Evolutionary conservation across 2,329 filamentous ascomycete genomes (phyloP).

Genomic region (Fusarium subglutinans): DNA sequence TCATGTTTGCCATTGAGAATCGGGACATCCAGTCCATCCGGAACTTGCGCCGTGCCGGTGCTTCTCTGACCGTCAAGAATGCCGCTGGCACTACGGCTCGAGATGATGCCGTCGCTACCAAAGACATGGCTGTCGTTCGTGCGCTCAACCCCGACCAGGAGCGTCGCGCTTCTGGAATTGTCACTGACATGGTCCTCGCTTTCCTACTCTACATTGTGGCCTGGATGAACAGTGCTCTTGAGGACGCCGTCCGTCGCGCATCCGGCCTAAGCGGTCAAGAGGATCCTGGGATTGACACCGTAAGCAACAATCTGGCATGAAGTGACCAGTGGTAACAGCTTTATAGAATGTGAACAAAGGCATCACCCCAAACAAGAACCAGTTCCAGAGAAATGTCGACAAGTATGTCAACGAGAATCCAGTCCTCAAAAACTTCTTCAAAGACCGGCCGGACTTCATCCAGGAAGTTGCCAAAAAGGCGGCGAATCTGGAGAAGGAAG

Average conservation of each 20-base stretch:
- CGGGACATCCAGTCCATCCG: neutral
- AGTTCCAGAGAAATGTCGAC: neutral
- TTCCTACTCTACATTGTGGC: neutral
- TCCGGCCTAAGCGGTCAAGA: neutral
- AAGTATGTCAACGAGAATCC: neutral
- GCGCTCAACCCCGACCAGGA: neutral
- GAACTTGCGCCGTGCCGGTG: neutral
- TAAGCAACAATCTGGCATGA: neutral
- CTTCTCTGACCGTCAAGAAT: neutral
- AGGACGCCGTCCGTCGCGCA: neutral
- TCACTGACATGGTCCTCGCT: neutral
- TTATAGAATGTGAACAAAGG: neutral
- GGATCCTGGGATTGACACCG: fast-evolving
- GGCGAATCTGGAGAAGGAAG: neutral
- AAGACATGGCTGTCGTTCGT: neutral
- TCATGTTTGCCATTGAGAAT: neutral
- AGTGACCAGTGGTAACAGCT: neutral
- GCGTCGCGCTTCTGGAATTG: neutral
- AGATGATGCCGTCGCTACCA: neutral
- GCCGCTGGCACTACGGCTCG: neutral
- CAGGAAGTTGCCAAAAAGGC: neutral
- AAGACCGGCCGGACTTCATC: neutral
- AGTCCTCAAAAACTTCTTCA: neutral
- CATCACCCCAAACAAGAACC: neutral
- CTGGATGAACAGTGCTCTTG: neutral